Conservation (phyloP, 2,329 filamentous ascomycete species). For the Zasmidium cellare region DNA sequence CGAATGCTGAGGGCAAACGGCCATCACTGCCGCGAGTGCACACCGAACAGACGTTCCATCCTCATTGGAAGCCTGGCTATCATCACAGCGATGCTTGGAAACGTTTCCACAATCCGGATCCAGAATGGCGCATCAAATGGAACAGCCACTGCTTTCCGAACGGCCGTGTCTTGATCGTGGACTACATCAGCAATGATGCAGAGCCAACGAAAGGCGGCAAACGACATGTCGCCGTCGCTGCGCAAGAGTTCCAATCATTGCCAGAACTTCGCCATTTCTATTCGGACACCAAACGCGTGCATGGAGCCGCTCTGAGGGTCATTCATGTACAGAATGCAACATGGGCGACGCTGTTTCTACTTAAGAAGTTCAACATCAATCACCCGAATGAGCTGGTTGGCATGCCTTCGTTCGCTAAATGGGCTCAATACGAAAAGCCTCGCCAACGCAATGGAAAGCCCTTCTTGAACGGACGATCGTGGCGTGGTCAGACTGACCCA, state of each 20-base stretch:
- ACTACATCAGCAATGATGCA: slow-evolving; percentile 43
- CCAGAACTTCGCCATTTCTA: slow-evolving; percentile 48
- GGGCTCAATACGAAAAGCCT: slow-evolving; percentile 50
- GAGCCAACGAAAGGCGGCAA: slow-evolving; percentile 24
- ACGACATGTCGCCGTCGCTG: slow-evolving; percentile 44
- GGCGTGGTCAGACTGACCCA: slow-evolving; percentile 51
- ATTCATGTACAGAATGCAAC: slow-evolving; percentile 54
- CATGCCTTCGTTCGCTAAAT: slow-evolving; percentile 49
- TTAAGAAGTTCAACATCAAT: slow-evolving; percentile 56
- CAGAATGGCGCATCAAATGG: slow-evolving; percentile 24
- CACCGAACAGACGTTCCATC: slow-evolving; percentile 6
- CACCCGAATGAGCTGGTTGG: slow-evolving; percentile 48
- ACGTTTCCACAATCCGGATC: slow-evolving; percentile 12
- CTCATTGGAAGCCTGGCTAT: slow-evolving; percentile 13
- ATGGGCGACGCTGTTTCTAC: slow-evolving; percentile 52
- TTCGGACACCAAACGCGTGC: slow-evolving; percentile 35
- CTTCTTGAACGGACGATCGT: slow-evolving; percentile 53
- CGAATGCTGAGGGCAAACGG: background rate
- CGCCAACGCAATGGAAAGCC: slow-evolving; percentile 52
- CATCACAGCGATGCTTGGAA: slow-evolving; percentile 12
- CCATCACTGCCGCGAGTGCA: slow-evolving; percentile 10
- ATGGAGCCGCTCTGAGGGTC: slow-evolving; percentile 39
- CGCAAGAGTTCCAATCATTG: slow-evolving; percentile 50
- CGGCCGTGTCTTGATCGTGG: slow-evolving; percentile 53
- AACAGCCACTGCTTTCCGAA: slow-evolving; percentile 20